Percentiles rank a stretch among this genome's conserved stretches.
phyloP scores from a whole-genome alignment of 1,139 yeast genomes.

The Saccharomyces hybrid region DNA sequence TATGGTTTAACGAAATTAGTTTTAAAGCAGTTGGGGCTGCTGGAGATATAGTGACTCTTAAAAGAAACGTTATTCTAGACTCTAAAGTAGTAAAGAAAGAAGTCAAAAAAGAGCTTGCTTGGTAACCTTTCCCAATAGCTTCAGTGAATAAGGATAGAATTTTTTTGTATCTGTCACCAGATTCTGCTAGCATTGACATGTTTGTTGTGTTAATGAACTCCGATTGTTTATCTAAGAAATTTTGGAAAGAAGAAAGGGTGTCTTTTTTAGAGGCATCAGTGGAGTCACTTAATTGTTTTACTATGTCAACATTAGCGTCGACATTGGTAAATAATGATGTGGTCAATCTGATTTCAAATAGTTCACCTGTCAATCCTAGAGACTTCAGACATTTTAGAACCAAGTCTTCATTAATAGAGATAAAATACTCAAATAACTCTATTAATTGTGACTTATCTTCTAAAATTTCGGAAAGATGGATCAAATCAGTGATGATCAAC shows the following conservation, averaged over 20 bases:
- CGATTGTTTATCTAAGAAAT: slow-evolving; percentile 28
- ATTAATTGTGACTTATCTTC: slow-evolving; percentile 36
- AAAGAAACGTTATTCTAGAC: slow-evolving; percentile 45
- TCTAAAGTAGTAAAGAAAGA: slow-evolving; percentile 35
- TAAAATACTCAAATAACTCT: slow-evolving; percentile 41
- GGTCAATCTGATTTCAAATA: slow-evolving; percentile 64
- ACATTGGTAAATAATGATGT: slow-evolving; percentile 40
- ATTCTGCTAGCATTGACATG: slow-evolving; percentile 26
- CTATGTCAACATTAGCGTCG: slow-evolving; percentile 26
- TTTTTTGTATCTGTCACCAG: slow-evolving; percentile 40
- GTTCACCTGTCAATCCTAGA: slow-evolving; percentile 39
- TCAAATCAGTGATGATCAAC: slow-evolving; percentile 33
- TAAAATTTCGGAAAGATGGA: slow-evolving; percentile 33
- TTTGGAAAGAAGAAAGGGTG: slow-evolving; percentile 27
- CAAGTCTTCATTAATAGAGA: slow-evolving; percentile 35
- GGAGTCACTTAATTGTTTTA: slow-evolving; percentile 19
- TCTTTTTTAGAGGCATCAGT: slow-evolving; percentile 24
- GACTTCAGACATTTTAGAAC: slow-evolving; percentile 39
- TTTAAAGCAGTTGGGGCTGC: slow-evolving; percentile 52
- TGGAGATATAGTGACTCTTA: slow-evolving; percentile 51
- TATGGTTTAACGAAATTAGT: slow-evolving; percentile 38
- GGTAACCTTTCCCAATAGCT: slow-evolving; percentile 34
- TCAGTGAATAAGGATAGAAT: slow-evolving; percentile 39
- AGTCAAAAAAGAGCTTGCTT: slow-evolving; percentile 32
- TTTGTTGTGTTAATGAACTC: slow-evolving; percentile 24